These are phyloP conservation scores for Citrus inodora DNA, from an alignment of 345 rosid genomes.

Conservation along the genomic window DNA sequence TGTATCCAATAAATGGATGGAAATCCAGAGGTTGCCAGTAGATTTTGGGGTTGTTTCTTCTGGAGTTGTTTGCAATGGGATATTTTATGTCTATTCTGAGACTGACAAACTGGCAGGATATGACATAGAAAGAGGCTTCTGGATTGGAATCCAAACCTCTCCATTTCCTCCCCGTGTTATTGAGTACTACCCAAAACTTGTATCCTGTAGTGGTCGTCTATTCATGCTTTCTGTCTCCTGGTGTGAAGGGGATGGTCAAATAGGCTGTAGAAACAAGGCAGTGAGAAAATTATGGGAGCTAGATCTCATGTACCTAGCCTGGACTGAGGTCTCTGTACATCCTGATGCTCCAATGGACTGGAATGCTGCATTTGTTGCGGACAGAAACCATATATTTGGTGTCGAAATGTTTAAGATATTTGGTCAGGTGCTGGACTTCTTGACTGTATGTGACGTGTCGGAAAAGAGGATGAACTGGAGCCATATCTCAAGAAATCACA, in stretches of 20 bases:
- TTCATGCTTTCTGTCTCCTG: slow-evolving; percentile 94
- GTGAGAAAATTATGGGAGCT: slow-evolving; percentile 95
- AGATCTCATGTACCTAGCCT: slow-evolving; percentile 75
- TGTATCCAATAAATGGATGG: slow-evolving; percentile 73
- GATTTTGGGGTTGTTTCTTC: slow-evolving; percentile 74
- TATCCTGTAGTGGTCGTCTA: slow-evolving; percentile 64
- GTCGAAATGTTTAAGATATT: slow-evolving; percentile 98
- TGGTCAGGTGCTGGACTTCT: slow-evolving; percentile 87
- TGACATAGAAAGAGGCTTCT: slow-evolving; percentile 86
- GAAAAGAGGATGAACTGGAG: slow-evolving; percentile 54
- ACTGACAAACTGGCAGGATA: slow-evolving; percentile 86
- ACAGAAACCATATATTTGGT: slow-evolving; percentile 64
- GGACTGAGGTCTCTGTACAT: slow-evolving; percentile 83
- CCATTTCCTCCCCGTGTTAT: slow-evolving; percentile 88
- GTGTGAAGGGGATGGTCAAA: slow-evolving; percentile 97
- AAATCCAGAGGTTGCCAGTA: slow-evolving; percentile 72
- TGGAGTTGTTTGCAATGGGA: slow-evolving; percentile 76
- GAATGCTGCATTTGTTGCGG: slow-evolving; percentile 87
- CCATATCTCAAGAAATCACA: slow-evolving; percentile 71
- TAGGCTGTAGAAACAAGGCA: slow-evolving; percentile 94
- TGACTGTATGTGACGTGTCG: slow-evolving; percentile 57
- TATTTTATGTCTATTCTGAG: slow-evolving; percentile 87
- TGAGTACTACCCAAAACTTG: slow-evolving; percentile 90
- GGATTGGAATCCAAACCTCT: slow-evolving; percentile 77
- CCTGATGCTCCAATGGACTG: slow-evolving; percentile 99